These are phyloP conservation scores for Gamarada debralockiae DNA, from an alignment of 495 filamentous ascomycete genomes.

Conservation along the genomic window DNA sequence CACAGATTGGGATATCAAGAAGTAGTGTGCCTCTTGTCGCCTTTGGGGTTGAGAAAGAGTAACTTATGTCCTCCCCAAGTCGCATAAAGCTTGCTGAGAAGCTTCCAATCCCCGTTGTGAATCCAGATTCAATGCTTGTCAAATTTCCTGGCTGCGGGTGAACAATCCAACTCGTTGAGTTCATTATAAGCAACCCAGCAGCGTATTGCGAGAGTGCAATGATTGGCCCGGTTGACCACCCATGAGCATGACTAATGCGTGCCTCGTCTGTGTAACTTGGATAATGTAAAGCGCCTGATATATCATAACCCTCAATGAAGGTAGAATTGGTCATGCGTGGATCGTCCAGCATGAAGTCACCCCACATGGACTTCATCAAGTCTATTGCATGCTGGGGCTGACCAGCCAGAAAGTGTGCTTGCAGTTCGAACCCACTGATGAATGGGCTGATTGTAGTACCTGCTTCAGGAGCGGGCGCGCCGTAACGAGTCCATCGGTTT, in stretches of 20 bases:
- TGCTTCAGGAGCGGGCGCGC: too few relatives aligned
- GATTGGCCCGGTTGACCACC: constrained; percentile 58
- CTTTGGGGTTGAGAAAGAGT: too few relatives aligned
- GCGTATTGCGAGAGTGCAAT: constrained; percentile 51
- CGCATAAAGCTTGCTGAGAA: too few relatives aligned
- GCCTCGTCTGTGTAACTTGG: constrained; percentile 50
- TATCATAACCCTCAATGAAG: constrained; percentile 57
- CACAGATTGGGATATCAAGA: too few relatives aligned
- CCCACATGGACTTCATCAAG: too few relatives aligned
- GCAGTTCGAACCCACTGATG: constrained; percentile 59
- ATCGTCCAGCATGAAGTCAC: constrained; percentile 37
- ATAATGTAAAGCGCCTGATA: constrained; percentile 54
- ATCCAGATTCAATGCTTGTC: constrained; percentile 49
- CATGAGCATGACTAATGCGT: constrained; percentile 48
- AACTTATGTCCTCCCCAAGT: too few relatives aligned
- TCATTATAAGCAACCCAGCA: constrained; percentile 49
- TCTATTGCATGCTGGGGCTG: too few relatives aligned
- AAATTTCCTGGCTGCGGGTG: constrained; percentile 54
- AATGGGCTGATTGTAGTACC: constrained; percentile 48
- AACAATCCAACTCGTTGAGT: constrained; percentile 46
- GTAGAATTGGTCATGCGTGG: constrained; percentile 58
- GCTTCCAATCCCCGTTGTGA: constrained; percentile 48
- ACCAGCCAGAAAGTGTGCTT: constrained; percentile 51
- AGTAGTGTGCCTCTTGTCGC: too few relatives aligned
- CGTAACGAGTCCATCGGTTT: too few relatives aligned